These are phyloP conservation scores for Trypanosoma platydactyli DNA, from an alignment of 208 protist species.

Conservation along the genomic window DNA sequence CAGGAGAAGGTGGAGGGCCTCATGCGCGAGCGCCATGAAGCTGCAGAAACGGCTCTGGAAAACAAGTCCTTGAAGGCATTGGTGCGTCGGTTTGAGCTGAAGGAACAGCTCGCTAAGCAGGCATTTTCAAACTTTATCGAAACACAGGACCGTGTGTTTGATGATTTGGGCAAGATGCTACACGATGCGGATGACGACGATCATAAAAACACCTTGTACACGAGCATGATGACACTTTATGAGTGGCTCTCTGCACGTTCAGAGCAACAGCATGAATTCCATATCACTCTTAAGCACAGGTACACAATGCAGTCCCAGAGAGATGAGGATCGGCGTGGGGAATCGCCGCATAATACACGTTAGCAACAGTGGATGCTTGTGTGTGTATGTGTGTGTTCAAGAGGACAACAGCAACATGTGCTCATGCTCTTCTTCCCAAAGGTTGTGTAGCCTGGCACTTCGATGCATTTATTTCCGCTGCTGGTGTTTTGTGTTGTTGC, in stretches of 20 bases:
- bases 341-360: background rate
- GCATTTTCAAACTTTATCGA: constrained; percentile 36
- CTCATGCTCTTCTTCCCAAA: no score
- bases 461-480: background rate
- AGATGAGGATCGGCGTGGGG: background rate
- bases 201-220: background rate
- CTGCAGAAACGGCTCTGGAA: constrained; percentile 5
- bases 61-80: constrained; percentile 10
- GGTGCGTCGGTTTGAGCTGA: constrained; percentile 24
- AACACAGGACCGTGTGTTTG: constrained; percentile 35
- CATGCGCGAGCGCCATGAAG: constrained; percentile 23
- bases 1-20: constrained; percentile 29
- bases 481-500: background rate
- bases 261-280: constrained; percentile 22
- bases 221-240: constrained; percentile 2
- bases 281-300: constrained; percentile 9
- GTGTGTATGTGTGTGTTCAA: constrained; percentile 8
- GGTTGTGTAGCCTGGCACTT: no score
- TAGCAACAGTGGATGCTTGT: background rate
- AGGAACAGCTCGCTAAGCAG: constrained; percentile 29
- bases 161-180: constrained; percentile 24
- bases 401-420: no score
- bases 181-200: background rate
- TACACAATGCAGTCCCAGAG: constrained; percentile 4
- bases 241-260: constrained; percentile 22